Evolutionary conservation across 306 rosid species (phyloP), one percentile per base, ranked within the genome.

Genomic region (Pueraria montana): DNA sequence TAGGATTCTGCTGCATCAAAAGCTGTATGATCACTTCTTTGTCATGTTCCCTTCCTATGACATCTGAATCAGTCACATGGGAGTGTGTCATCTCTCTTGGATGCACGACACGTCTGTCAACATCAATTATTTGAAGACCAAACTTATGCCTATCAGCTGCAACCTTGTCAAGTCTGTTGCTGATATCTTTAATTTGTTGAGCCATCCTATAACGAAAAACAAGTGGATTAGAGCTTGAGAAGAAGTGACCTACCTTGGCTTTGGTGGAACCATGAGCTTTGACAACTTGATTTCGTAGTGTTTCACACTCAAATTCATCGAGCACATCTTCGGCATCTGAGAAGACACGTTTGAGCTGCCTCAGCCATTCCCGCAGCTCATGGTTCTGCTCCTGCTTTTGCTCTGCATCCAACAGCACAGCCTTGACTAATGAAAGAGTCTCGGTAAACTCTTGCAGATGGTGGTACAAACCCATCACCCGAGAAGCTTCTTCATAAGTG

Each of bases 401-500:
- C 30, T 74, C 85, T 1, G 86, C 88, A 26, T 84, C 86, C 17
- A 76, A 11, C 36, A 87, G 42, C 46, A 64, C 64, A 7, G 16
- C 72, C 66, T 50, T 74, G 61, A 84, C 56, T 24, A 16, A 9
- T 14, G 74, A 74, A 18, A 84, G 42, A 16, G 69, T 52, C 2
- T 11, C 0, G 67, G 26, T 2, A 9, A 81, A 67, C 2, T 48
- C 42, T 30, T 5, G 45, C 0, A 87, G 42, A 61, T 81, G 68
- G 6, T 34, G 6, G 6, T 34, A 34, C 5, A 34, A 34, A 34
- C 38, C 38, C 38, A 34, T 5, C 38, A 34, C 38, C 5, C 38
- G 38, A 34, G 38, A 34, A 34, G 6, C 38, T 34, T 34, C 38
- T 5, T 3, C 38, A 4, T 34, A 34, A 34, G 38, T 6, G 5